phyloP scores from a whole-genome alignment of 129 eudicot genomes.

The Pseudognaphalium luteoalbum region DNA sequence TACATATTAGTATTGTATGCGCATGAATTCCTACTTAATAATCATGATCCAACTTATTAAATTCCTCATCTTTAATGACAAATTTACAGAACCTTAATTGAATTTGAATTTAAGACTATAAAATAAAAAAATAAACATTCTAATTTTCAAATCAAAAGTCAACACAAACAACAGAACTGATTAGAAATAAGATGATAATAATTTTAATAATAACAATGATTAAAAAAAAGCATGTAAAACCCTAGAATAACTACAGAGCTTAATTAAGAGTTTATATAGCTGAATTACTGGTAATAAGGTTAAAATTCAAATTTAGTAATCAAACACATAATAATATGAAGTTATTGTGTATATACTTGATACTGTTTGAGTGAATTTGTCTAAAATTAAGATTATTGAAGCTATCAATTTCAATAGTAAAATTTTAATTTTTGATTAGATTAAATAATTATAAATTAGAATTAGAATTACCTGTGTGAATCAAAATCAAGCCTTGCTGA shows the following conservation, averaged over 20 bases:
- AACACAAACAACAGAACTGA: background rate
- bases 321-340: background rate
- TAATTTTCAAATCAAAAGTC: constrained; percentile 17
- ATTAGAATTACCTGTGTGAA: constrained; percentile 14
- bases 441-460: background rate
- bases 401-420: constrained; percentile 22
- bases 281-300: background rate
- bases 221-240: background rate
- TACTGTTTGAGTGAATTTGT: constrained; percentile 14
- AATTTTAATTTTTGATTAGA: background rate
- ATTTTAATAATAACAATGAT: background rate
- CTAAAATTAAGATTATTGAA: constrained; percentile 23
- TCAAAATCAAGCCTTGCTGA: constrained; percentile 29
- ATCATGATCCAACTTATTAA: constrained; percentile 1
- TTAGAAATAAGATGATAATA: background rate
- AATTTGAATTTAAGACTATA: constrained; percentile 1
- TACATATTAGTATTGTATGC: background rate
- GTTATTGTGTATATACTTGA: background rate
- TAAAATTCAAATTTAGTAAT: constrained; percentile 2
- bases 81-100: constrained; percentile 6
- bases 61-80: constrained; percentile 12
- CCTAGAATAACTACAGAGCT: constrained; percentile 1
- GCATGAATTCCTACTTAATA: background rate
- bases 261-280: constrained; percentile 5
- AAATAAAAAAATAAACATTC: background rate